A percentile compares a stretch with the other conserved stretches of the same genome.
These are phyloP conservation scores for Aspergillus ruber DNA, from an alignment of 2,329 filamentous ascomycete species.

Conservation along the genomic window DNA sequence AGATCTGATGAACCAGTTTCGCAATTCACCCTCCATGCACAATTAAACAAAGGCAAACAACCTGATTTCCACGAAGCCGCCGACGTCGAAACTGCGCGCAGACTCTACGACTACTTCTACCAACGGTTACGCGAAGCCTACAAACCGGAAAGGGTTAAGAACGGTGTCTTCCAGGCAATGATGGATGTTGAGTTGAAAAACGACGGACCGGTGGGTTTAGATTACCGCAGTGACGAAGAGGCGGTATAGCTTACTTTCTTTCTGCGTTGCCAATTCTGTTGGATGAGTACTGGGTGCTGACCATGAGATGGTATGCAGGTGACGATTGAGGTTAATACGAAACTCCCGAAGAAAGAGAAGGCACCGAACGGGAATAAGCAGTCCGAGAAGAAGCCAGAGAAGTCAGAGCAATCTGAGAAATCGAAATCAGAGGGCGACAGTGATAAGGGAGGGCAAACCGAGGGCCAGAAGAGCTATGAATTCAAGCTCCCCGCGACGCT, in stretches of 20 bases:
- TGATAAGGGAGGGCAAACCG: slow-evolving; percentile 3
- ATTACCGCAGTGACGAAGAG: slow-evolving; percentile 52
- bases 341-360: slow-evolving; percentile 34
- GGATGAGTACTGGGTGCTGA: slow-evolving; percentile 6
- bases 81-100: slow-evolving; percentile 67
- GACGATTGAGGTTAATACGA: slow-evolving; percentile 43
- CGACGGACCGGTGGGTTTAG: slow-evolving; percentile 65
- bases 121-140: slow-evolving; percentile 68
- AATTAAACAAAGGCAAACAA: slow-evolving; percentile 92
- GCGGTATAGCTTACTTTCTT: slow-evolving; percentile 43
- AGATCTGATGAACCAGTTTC: slow-evolving; percentile 58
- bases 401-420: background rate
- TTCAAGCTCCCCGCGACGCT: slow-evolving; percentile 18
- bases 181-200: slow-evolving; percentile 95
- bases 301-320: slow-evolving; percentile 22
- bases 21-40: slow-evolving; percentile 89
- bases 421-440: slow-evolving; percentile 1
- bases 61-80: slow-evolving; percentile 91
- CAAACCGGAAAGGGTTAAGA: slow-evolving; percentile 67
- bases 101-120: slow-evolving; percentile 79
- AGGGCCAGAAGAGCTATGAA: slow-evolving; percentile 6
- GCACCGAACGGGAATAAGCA: slow-evolving; percentile 7
- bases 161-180: slow-evolving; percentile 98
- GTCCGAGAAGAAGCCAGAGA: background rate
- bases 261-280: slow-evolving; percentile 7